Conservation (phyloP, 306 rosid species). For the Astragalus membranaceus region DNA sequence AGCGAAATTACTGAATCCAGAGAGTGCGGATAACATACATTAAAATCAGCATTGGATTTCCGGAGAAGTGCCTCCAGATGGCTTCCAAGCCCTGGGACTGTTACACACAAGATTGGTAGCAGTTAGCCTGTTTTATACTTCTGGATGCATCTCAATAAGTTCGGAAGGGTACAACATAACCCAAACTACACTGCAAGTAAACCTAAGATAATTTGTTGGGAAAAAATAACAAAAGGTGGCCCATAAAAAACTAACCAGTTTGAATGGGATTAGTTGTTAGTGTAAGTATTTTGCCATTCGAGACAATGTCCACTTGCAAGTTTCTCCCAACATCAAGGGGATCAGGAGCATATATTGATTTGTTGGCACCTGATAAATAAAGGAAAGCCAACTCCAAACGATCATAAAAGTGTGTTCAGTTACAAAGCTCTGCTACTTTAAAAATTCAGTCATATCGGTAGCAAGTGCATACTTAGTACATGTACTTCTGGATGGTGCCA, state of each 20-base stretch:
- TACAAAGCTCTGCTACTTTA: too few relatives aligned
- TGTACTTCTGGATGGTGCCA: too few relatives aligned
- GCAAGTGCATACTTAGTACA: too few relatives aligned
- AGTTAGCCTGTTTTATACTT: conserved; percentile 29
- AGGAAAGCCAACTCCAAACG: conserved; percentile 24
- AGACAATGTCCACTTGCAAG: conserved; percentile 69
- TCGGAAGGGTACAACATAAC: not conserved
- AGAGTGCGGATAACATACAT: conserved; percentile 44
- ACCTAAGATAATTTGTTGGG: not conserved
- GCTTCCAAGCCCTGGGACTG: conserved; percentile 76
- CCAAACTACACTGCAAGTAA: not conserved
- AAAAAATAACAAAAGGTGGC: not conserved
- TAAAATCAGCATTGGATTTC: conserved; percentile 76
- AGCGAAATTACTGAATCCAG: not conserved
- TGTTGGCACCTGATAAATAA: conserved; percentile 56
- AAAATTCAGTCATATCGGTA: too few relatives aligned
- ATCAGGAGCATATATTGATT: conserved; percentile 71
- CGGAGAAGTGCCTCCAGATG: conserved; percentile 63
- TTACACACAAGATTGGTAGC: conserved; percentile 18
- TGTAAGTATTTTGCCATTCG: conserved; percentile 51
- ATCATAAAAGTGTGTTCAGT: too few relatives aligned
- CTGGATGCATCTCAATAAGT: conserved; percentile 8
- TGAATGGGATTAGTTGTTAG: conserved; percentile 72
- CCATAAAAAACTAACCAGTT: conserved; percentile 53
- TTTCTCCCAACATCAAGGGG: conserved; percentile 90